Evolutionary conservation across 2,329 filamentous ascomycete species (phyloP).

Genomic region (Colletotrichum sp.): DNA sequence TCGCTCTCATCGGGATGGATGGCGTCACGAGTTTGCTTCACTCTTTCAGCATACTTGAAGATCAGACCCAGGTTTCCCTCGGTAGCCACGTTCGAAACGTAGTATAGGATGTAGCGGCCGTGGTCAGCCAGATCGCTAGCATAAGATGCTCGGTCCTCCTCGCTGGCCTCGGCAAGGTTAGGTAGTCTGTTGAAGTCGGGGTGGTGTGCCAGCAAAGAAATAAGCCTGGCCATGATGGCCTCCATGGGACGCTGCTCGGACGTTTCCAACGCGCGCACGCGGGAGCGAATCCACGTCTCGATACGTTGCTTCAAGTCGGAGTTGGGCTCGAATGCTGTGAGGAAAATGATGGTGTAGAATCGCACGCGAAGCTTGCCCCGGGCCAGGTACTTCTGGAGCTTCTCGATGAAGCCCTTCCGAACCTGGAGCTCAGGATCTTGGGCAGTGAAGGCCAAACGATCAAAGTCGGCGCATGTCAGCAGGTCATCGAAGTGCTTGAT

Average conservation of each 20-base stretch:
- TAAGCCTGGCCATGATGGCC: slow-evolving; percentile 77
- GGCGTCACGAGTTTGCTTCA: slow-evolving; percentile 88
- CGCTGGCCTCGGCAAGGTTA: neutral
- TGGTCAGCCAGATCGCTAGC: slow-evolving; percentile 77
- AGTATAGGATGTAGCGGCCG: slow-evolving; percentile 88
- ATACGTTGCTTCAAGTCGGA: slow-evolving; percentile 74
- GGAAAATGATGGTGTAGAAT: slow-evolving; percentile 89
- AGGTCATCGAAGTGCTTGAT: slow-evolving; percentile 77
- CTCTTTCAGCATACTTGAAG: slow-evolving; percentile 88
- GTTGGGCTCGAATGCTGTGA: slow-evolving; percentile 89
- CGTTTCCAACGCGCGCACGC: slow-evolving; percentile 69
- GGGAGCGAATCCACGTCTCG: slow-evolving; percentile 88
- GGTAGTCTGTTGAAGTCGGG: slow-evolving; percentile 74
- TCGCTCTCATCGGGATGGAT: slow-evolving; percentile 72
- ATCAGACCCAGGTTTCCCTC: slow-evolving; percentile 89
- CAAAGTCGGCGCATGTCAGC: slow-evolving; percentile 77
- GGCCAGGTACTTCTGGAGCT: slow-evolving; percentile 89
- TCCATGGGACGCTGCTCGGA: slow-evolving; percentile 75
- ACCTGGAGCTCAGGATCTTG: slow-evolving; percentile 81
- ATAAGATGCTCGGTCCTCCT: slow-evolving; percentile 41
- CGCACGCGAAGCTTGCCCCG: slow-evolving; percentile 72
- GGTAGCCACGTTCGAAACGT: slow-evolving; percentile 80
- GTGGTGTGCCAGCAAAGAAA: slow-evolving; percentile 91
- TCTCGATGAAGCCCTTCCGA: slow-evolving; percentile 78
- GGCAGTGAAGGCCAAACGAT: slow-evolving; percentile 78